Evolutionary conservation across 805 yeast genomes (phyloP), one percentile per base, ranked within the genome.

Genomic region (Kluyveromyces nonfermentans): DNA sequence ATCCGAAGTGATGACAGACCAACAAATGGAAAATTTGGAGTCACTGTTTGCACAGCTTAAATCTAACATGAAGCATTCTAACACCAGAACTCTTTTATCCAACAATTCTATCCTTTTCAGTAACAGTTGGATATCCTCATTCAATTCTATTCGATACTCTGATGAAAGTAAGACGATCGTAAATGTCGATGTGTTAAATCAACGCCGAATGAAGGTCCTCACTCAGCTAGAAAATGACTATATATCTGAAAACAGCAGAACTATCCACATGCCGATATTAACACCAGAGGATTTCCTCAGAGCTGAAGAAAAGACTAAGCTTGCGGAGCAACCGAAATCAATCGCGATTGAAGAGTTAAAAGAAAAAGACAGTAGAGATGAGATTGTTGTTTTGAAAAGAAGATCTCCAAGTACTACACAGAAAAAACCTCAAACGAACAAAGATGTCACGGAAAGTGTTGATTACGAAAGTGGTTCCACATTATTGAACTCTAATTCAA

Each of bases 401-500:
- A 43, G 31, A 44, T 6, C 30, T 25, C 12, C 40, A 30, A 40
- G 35, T 19, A 21, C 33, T 15, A n/a, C 19, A 40, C 33, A 44
- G 41, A 32, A 34, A 37, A 15, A 45, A 32, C 21, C 35, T 41
- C 37, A 15, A 41, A 39, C 35, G 44, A 38, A 33, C 30, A 41
- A 15, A 33, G 6, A 47, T 2, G 43, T 37, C 7, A 55, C 46
- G 12, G 61, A 63, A 10, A 59, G 60, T 6, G 54, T 77, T 38
- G 79, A 78, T 52, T 77, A 75, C 48, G 51, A 60, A 0, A 67
- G 58, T 30, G 69, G 72, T 14, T 68, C 69, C 25, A 73, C 68
- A 44, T 62, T 75, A 12, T 56, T 76, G 46, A 31, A 28, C 21
- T 56, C 56, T 9, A 55, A 55, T 20, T 47, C 15, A 21, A 38